phyloP scores from a whole-genome alignment of 192 early-diverging fungal genomes.

The Linnemannia schmuckeri region DNA sequence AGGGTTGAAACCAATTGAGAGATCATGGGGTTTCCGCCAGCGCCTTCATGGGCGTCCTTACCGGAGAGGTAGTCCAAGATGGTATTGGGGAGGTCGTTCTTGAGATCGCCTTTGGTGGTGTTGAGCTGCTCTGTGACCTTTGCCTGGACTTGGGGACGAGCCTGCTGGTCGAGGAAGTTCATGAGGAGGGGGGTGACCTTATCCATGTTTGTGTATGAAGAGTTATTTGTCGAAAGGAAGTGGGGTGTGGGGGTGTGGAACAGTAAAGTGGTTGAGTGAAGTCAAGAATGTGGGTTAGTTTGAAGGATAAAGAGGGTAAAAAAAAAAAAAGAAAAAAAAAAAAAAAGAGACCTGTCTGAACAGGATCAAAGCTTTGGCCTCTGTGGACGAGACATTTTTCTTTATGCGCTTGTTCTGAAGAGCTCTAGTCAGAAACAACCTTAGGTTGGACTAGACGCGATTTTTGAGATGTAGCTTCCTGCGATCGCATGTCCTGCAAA shows the following conservation, averaged over 20 bases:
- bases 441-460: not conserved
- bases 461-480: not conserved
- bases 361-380: not conserved
- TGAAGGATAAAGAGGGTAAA: not conserved
- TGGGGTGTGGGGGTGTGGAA: not conserved
- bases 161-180: slow-evolving; percentile 35
- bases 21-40: slow-evolving; percentile 24
- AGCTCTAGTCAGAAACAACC: not conserved
- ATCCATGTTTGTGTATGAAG: slow-evolving; percentile 19
- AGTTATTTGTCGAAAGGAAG: not conserved
- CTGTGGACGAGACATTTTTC: slow-evolving; percentile 8
- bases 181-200: slow-evolving; percentile 27
- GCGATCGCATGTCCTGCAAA: not conserved
- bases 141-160: slow-evolving; percentile 32
- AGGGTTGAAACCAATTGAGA: slow-evolving; percentile 21
- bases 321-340: not conserved
- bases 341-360: not conserved
- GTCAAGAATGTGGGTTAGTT: not conserved
- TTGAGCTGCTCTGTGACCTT: slow-evolving; percentile 42
- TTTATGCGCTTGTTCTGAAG: not conserved
- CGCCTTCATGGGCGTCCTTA: slow-evolving; percentile 1
- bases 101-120: slow-evolving; percentile 36
- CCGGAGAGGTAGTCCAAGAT: slow-evolving; percentile 40
- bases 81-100: slow-evolving; percentile 34
- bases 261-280: not conserved